Percentiles rank a stretch among this genome's conserved stretches.
phyloP scores from a whole-genome alignment of 2,329 filamentous ascomycete genomes.

The Xylaria digitata region DNA sequence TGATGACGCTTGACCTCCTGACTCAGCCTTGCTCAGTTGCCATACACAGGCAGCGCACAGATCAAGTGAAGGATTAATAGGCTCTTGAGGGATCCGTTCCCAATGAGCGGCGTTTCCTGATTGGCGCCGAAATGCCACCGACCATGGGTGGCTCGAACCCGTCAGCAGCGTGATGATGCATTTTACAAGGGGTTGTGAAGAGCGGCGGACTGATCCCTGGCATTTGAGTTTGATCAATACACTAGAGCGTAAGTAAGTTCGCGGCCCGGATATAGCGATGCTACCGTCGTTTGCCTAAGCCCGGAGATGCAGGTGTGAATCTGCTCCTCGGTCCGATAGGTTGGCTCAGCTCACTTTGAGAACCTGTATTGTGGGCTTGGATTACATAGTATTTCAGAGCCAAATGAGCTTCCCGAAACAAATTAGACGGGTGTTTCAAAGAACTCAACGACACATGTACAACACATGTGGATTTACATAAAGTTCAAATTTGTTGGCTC shows the following conservation, averaged over 20 bases:
- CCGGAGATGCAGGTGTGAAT: background rate
- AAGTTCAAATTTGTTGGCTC: background rate
- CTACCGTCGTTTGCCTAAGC: background rate
- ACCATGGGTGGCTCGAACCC: background rate
- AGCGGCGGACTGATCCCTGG: background rate
- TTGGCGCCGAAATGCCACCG: slow-evolving; percentile 26
- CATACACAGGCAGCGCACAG: background rate
- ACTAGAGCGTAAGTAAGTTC: background rate
- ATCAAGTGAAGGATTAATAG: slow-evolving; percentile 6
- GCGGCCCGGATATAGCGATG: background rate
- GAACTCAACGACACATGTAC: background rate
- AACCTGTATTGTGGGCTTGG: background rate
- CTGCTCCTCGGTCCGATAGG: background rate
- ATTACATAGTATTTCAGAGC: background rate
- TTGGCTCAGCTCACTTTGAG: background rate
- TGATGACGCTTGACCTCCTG: slow-evolving; percentile 11
- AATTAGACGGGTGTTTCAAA: slow-evolving; percentile 5
- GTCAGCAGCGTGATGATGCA: background rate
- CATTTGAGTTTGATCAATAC: background rate
- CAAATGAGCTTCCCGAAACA: slow-evolving; percentile 8
- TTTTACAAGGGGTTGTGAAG: slow-evolving; percentile 9
- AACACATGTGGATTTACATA: background rate
- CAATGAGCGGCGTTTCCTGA: background rate
- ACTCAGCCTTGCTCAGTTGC: slow-evolving; percentile 17
- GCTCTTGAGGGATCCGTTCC: slow-evolving; percentile 5